phyloP scores from a whole-genome alignment of 352 stramenopile genomes.

The Phytophthora kernoviae region DNA sequence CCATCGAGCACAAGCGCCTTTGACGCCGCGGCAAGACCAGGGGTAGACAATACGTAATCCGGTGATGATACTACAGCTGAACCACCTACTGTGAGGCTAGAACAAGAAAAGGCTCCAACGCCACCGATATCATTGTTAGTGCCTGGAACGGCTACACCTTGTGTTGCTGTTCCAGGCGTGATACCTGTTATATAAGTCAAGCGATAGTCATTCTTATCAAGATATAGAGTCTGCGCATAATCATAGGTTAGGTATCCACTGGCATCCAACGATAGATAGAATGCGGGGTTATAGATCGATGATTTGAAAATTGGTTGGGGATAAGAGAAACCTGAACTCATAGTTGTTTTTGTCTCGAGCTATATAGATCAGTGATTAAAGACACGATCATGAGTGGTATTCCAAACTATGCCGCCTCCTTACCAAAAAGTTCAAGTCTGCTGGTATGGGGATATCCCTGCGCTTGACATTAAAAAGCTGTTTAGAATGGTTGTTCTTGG shows the following conservation, averaged over 20 bases:
- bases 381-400: conserved; percentile 3
- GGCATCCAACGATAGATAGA: conserved; percentile 2
- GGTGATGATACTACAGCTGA: neutral
- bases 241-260: conserved; percentile 1
- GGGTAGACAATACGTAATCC: neutral
- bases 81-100: neutral
- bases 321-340: conserved; percentile 9
- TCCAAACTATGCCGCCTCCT: conserved; percentile 2
- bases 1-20: neutral
- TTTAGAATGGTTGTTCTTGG: conserved; percentile 10
- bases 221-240: neutral
- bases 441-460: conserved; percentile 2
- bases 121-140: neutral
- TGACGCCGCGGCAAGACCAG: neutral
- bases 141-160: neutral
- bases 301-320: conserved; percentile 4
- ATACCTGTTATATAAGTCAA: conserved; percentile 3
- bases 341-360: conserved; percentile 5
- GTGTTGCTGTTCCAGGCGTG: neutral
- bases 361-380: conserved; percentile 8
- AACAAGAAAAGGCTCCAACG: neutral
- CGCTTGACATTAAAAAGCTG: conserved; percentile 7
- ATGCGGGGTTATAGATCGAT: conserved; percentile 11
- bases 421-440: conserved; percentile 8
- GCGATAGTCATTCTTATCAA: neutral